Percentiles rank a stretch among this genome's conserved stretches.
Conservation (phyloP, 805 yeast species). For the Ogataea pini region DNA sequence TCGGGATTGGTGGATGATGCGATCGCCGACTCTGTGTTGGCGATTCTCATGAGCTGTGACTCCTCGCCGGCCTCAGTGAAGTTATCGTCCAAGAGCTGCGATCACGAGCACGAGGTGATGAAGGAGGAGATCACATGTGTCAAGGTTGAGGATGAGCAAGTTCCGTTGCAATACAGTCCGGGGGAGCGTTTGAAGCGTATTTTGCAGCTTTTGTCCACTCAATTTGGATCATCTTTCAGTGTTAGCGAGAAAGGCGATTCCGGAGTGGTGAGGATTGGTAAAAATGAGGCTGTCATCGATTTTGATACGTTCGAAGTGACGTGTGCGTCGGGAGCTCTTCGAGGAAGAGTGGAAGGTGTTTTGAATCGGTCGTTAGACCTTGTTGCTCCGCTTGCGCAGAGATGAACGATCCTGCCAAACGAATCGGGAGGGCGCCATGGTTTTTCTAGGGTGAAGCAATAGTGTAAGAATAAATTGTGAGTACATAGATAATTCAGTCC, state of each 20-base stretch:
- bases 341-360: constrained; percentile 80
- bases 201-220: constrained; percentile 66
- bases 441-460: no score
- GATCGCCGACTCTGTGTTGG: constrained; percentile 90
- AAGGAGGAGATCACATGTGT: constrained; percentile 7
- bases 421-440: no score
- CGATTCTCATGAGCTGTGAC: constrained; percentile 87
- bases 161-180: constrained; percentile 27
- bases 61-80: constrained; percentile 95
- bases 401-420: constrained; percentile 11
- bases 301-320: constrained; percentile 63
- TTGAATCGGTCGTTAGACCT: constrained; percentile 74
- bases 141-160: constrained; percentile 1
- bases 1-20: constrained; percentile 89
- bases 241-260: constrained; percentile 38
- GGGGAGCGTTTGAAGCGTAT: constrained; percentile 53
- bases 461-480: neutral
- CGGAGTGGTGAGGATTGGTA: constrained; percentile 73
- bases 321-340: constrained; percentile 73
- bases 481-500: neutral
- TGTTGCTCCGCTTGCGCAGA: constrained; percentile 76
- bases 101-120: constrained; percentile 25
- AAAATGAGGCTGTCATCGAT: constrained; percentile 67
- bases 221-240: constrained; percentile 78
- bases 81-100: constrained; percentile 63